A percentile compares a stretch with the other conserved stretches of the same genome.
Conservation (phyloP, 73 alveolate genomes). For the Paramecium sonneborni region DNA sequence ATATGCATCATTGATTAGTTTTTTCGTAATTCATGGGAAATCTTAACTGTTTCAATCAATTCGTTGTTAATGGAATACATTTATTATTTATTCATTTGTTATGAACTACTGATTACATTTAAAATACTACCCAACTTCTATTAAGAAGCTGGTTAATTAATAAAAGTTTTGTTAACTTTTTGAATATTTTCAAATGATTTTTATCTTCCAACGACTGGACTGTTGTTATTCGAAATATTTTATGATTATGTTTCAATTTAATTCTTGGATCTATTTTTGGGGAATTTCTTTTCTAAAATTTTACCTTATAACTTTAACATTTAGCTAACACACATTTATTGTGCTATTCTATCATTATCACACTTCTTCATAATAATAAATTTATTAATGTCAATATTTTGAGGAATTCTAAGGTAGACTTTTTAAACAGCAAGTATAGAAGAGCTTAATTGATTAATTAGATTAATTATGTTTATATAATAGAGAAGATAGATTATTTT, state of each 20-base stretch:
- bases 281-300: slow-evolving; percentile 35
- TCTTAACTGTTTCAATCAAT: slow-evolving; percentile 33
- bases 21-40: slow-evolving; percentile 26
- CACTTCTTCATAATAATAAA: not conserved
- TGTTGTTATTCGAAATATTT: slow-evolving; percentile 33
- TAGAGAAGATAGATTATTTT: too few species aligned
- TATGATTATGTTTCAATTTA: not conserved
- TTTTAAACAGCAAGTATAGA: too few species aligned
- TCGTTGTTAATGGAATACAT: slow-evolving; percentile 1
- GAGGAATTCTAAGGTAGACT: too few species aligned
- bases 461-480: too few species aligned
- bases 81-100: not conserved
- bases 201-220: slow-evolving; percentile 56
- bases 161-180: slow-evolving; percentile 7
- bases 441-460: too few species aligned
- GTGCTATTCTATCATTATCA: slow-evolving; percentile 35
- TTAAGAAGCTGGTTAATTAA: not conserved
- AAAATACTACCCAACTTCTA: not conserved
- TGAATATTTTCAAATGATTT: slow-evolving; percentile 13
- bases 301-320: slow-evolving; percentile 31
- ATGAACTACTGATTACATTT: slow-evolving; percentile 38
- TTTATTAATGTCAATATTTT: not conserved
- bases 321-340: not conserved
- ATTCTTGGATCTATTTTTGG: not conserved
- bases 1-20: slow-evolving; percentile 47